Conservation (phyloP, 345 rosid species). For the Populus ilicifolia region DNA sequence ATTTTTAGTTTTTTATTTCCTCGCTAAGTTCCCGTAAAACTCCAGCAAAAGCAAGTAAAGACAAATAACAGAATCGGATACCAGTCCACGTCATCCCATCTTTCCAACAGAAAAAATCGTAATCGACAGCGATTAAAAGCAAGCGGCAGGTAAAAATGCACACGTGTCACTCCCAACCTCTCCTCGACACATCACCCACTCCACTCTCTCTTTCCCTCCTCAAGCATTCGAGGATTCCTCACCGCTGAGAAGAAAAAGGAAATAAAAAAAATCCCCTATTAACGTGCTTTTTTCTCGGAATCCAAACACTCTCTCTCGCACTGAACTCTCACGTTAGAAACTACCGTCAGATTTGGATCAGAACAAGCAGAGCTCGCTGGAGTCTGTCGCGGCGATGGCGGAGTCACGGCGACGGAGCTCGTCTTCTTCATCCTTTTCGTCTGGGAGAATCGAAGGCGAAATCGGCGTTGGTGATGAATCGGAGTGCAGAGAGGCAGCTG, state of each 20-base stretch:
- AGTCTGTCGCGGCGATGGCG: slow-evolving; percentile 34
- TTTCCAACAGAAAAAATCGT: neutral
- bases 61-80: neutral
- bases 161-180: neutral
- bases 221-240: neutral
- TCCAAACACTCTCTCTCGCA: slow-evolving; percentile 21
- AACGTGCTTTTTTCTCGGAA: slow-evolving; percentile 20
- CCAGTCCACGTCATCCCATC: no score
- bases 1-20: no score
- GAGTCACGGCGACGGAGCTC: slow-evolving; percentile 38
- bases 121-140: neutral
- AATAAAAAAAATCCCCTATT: neutral
- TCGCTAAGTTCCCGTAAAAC: no score
- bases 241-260: neutral
- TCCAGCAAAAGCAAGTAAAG: neutral
- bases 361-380: slow-evolving; percentile 15
- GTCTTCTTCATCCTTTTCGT: slow-evolving; percentile 27
- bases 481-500: slow-evolving; percentile 26
- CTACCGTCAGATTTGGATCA: slow-evolving; percentile 45
- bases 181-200: slow-evolving; percentile 6
- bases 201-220: neutral
- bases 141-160: neutral
- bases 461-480: slow-evolving; percentile 30
- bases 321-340: neutral
- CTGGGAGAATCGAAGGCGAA: slow-evolving; percentile 37